Percentiles rank a stretch among this genome's conserved stretches.
These are phyloP conservation scores for Pichia ethanolica DNA, from an alignment of 805 yeast species.

Conservation along the genomic window DNA sequence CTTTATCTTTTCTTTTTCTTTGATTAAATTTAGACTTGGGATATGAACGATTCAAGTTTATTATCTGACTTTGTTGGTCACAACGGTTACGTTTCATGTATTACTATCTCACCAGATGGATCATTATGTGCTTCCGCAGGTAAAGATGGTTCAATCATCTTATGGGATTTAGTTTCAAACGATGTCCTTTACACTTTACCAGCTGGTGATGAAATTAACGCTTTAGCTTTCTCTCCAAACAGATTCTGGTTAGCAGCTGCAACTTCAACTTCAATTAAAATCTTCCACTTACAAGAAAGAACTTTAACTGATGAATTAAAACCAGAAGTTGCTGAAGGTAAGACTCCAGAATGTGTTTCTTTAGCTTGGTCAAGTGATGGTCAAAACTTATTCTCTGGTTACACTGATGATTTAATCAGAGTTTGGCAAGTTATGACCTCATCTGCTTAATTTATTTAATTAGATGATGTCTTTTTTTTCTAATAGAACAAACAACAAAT, in stretches of 20 bases:
- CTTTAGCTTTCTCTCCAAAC: constrained; percentile 99
- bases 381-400: constrained; percentile 99
- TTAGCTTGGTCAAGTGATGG: constrained; percentile 99
- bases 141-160: constrained; percentile 97
- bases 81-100: constrained; percentile 96
- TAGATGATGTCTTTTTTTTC: not conserved
- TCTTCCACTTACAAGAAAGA: constrained; percentile 96
- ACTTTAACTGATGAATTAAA: constrained; percentile 91
- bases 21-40: constrained; percentile 71
- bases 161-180: constrained; percentile 92
- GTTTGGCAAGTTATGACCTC: constrained; percentile 99
- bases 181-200: constrained; percentile 84
- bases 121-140: constrained; percentile 99
- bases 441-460: constrained; percentile 24
- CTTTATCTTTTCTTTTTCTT: not conserved
- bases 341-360: constrained; percentile 97
- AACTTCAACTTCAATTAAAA: constrained; percentile 94
- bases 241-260: constrained; percentile 99
- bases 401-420: constrained; percentile 99
- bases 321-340: constrained; percentile 95
- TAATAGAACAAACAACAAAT: too few relatives aligned
- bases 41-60: constrained; percentile 62
- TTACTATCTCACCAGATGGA: constrained; percentile 99
- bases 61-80: constrained; percentile 98
- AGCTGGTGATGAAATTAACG: constrained; percentile 95